Conservation (phyloP, 768 basidiomycete genomes). For the Dacryopinax primogenitus region DNA sequence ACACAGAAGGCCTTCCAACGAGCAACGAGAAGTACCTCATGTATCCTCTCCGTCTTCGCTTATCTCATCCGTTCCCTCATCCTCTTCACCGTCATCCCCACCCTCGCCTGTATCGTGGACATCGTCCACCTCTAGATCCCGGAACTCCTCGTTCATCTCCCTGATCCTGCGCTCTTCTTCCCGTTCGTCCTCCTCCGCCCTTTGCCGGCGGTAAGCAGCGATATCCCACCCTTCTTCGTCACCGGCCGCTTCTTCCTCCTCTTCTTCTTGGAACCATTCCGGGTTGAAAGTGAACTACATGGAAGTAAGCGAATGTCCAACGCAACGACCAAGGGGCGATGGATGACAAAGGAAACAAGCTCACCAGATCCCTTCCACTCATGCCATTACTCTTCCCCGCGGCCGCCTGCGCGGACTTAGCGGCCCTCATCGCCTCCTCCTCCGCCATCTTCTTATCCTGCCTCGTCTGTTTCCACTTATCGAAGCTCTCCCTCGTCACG, state of each 20-base stretch:
- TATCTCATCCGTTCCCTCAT: too few relatives aligned
- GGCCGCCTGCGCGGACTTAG: conserved; percentile 65
- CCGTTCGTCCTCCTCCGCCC: conserved; percentile 46
- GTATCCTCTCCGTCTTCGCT: too few relatives aligned
- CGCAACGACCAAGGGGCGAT: background rate
- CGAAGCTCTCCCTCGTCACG: conserved; percentile 82
- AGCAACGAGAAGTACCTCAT: background rate
- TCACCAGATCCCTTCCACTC: conserved; percentile 87
- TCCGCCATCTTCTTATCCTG: conserved; percentile 93
- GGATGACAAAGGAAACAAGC: conserved; percentile 22
- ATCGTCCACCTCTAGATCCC: background rate
- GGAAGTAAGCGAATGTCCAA: conserved; percentile 7
- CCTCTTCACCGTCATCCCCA: background rate
- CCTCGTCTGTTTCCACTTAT: conserved; percentile 87
- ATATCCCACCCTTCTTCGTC: conserved; percentile 39
- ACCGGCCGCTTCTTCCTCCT: conserved; percentile 30
- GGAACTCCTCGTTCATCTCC: conserved; percentile 17
- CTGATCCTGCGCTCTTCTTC: conserved; percentile 44
- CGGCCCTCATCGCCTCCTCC: conserved; percentile 60
- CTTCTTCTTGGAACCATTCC: conserved; percentile 80
- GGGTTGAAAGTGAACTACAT: conserved; percentile 86
- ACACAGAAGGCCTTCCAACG: background rate
- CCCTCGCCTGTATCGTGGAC: background rate
- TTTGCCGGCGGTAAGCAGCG: conserved; percentile 44
- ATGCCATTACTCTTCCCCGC: conserved; percentile 88